A percentile compares a stretch with the other conserved stretches of the same genome.
Evolutionary conservation across 2,329 filamentous ascomycete species (phyloP).

Genomic region (Juglanconis sp.): DNA sequence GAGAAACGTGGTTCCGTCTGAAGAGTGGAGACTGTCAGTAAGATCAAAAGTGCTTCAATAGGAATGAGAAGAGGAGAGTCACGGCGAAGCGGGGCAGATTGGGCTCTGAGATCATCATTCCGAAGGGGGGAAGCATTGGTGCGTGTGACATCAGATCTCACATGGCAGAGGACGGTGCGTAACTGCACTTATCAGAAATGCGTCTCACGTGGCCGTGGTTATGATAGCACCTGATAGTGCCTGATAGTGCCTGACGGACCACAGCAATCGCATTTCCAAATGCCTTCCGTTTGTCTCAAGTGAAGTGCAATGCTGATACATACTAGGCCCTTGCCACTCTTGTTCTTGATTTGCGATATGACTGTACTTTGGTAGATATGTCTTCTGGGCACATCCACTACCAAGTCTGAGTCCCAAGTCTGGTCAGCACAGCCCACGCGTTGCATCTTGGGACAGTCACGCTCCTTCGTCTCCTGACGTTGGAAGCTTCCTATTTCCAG

Average conservation of each 20-base stretch:
- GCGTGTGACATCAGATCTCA: background rate
- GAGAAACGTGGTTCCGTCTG: background rate
- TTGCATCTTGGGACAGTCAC: no score
- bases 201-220: no score
- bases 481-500: background rate
- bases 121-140: background rate
- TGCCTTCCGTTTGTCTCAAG: no score
- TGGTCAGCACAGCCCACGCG: no score
- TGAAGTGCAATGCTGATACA: no score
- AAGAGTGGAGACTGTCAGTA: background rate
- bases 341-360: no score
- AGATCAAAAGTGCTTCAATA: background rate
- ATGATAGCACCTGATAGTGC: no score
- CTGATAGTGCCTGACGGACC: background rate
- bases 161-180: background rate
- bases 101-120: background rate
- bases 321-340: no score
- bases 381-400: no score
- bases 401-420: no score
- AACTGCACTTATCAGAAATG: background rate
- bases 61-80: background rate
- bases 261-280: no score
- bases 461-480: background rate
- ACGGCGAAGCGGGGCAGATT: background rate
- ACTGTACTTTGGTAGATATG: no score